A percentile compares a stretch with the other conserved stretches of the same genome.
Conservation (phyloP, 345 rosid species). For the Eutrema japonicum region DNA sequence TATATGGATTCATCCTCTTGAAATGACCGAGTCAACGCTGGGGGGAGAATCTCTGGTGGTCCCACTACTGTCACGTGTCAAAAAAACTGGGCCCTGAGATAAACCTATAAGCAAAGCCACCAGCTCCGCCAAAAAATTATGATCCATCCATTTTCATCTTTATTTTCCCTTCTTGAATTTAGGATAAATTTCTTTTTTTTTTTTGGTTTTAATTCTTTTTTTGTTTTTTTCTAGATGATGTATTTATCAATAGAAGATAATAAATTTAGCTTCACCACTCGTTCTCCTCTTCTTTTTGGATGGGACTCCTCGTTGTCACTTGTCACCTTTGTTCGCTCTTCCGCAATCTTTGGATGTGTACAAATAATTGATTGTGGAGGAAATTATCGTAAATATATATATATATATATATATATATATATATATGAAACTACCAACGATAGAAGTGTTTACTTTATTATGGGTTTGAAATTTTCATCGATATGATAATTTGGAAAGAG, state of each 20-base stretch:
- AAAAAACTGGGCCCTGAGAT: conserved; percentile 40
- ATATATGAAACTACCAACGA: not conserved
- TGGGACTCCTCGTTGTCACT: conserved; percentile 32
- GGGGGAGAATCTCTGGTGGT: conserved; percentile 30
- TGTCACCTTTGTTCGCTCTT: conserved; percentile 26
- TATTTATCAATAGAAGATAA: not conserved
- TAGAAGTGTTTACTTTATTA: not conserved
- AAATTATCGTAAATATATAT: not conserved
- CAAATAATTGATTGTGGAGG: conserved; percentile 7
- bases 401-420: not conserved
- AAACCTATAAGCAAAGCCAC: conserved; percentile 29
- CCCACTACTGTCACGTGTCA: conserved; percentile 38
- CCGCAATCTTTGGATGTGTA: conserved; percentile 41
- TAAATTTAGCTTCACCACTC: conserved; percentile 35
- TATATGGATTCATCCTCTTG: conserved; percentile 25
- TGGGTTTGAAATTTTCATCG: conserved; percentile 22
- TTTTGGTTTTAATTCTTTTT: no score
- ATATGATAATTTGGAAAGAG: conserved; percentile 15
- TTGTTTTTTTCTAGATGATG: no score
- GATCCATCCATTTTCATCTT: conserved; percentile 39
- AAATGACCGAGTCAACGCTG: conserved; percentile 42
- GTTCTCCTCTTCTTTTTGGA: conserved; percentile 30
- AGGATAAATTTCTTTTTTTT: no score
- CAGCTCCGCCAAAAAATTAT: conserved; percentile 40
- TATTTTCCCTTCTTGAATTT: conserved; percentile 13